Base-by-base conservation (phyloP, 257 asterid species). In the Solanum phureja region DNA sequence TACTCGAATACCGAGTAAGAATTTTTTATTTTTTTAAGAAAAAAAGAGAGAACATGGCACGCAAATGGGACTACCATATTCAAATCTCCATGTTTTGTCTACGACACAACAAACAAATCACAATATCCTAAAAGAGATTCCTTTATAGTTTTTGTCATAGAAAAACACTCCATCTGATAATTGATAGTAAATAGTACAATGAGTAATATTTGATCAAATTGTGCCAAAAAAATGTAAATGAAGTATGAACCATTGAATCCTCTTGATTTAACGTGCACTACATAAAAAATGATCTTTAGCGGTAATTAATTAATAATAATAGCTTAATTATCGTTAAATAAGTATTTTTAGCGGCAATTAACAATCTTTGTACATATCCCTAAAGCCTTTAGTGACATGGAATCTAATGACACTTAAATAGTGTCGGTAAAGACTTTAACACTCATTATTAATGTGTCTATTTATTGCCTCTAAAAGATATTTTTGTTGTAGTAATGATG, bases 1-100 rank as follows among this genome's bases (percentile, higher is more conserved):
- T 60, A 7, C 2, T 8, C 0, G 0, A 0, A 52, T 52, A 16
- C 1, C 8, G 0, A 5, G 60, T 52, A 18, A 49, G 3, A 1
- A 16, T 14, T 52, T 14, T 49, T 14, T 52, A 13, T 16, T 49
- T 52, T 14, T 16, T 5, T 6, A 21, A 24, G 6, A 24, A 4
- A 9, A 64, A n/a, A 12, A 64, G n/a, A 58, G 27, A 24, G 34
- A 66, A 27, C 37, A 27, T 76, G 58, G 83, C 58, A 38, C 34
- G 12, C 83, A 76, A 75, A 75, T 75, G 34, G 8, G 24, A 42
- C 62, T 42, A 12, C 34, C 8, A 6, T 13, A n/a, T 42, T 42
- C 84, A 42, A 42, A 13, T 24, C 24, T 42, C n/a, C 38, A 7
- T 40, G n/a, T n/a, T 35, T 77, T 77, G 13, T 77, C 84, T n/a